Evolutionary conservation across 1,284 basidiomycete genomes (phyloP).

Genomic region (Puccinia triticina): DNA sequence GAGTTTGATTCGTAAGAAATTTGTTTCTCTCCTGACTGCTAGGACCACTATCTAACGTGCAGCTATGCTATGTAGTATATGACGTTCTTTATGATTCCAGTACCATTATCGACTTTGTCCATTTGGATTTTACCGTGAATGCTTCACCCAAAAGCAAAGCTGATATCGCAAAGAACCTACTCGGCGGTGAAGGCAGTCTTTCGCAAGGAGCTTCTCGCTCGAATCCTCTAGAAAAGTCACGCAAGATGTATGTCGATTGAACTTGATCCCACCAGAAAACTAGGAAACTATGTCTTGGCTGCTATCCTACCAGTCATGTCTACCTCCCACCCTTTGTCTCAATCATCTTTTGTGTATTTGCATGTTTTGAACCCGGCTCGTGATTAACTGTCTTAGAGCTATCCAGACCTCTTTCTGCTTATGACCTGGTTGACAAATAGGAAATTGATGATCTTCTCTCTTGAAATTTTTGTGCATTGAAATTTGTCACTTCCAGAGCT

Average conservation of each 20-base stretch:
- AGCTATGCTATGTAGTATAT: conserved; percentile 61
- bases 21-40: background rate
- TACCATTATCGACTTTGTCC: conserved; percentile 67
- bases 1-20: conserved; percentile 67
- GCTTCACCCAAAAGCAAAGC: conserved; percentile 26
- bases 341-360: background rate
- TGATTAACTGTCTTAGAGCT: background rate
- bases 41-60: background rate
- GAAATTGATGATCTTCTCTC: background rate
- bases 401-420: background rate
- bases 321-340: too few relatives aligned
- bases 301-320: background rate
- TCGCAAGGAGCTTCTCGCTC: background rate
- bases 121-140: conserved; percentile 55
- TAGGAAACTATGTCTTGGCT: background rate
- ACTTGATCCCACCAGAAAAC: conserved; percentile 20
- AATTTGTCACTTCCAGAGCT: background rate
- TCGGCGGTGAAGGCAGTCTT: background rate
- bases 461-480: conserved; percentile 1
- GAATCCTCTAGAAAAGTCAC: background rate
- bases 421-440: background rate
- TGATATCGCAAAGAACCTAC: background rate
- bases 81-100: conserved; percentile 79
- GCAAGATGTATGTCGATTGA: conserved; percentile 52
- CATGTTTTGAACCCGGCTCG: background rate